These are phyloP conservation scores for Protomyces gravidus DNA, from an alignment of 1,139 yeast genomes.

Conservation along the genomic window DNA sequence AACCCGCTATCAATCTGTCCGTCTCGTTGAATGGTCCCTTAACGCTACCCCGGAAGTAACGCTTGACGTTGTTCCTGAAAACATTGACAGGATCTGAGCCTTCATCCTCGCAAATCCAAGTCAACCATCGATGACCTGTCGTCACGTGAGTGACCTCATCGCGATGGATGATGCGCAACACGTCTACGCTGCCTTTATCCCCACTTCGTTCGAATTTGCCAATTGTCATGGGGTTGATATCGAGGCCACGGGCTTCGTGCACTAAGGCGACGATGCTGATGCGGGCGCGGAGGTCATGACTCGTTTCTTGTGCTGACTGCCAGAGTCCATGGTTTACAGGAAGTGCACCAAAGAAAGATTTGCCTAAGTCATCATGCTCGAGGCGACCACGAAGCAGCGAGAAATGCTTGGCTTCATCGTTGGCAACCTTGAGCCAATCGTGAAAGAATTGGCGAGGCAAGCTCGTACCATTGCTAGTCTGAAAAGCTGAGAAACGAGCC, in stretches of 20 bases:
- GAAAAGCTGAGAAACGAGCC: conserved; percentile 13
- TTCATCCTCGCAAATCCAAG: conserved; percentile 23
- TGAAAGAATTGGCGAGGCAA: conserved; percentile 23
- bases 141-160: conserved; percentile 24
- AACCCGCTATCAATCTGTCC: conserved; percentile 9
- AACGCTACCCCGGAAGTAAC: conserved; percentile 21
- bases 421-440: conserved; percentile 27
- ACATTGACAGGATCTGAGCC: conserved; percentile 9
- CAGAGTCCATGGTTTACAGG: conserved; percentile 25
- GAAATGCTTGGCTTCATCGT: conserved; percentile 26
- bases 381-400: conserved; percentile 23
- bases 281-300: conserved; percentile 17
- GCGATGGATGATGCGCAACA: conserved; percentile 16
- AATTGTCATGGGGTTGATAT: conserved; percentile 24
- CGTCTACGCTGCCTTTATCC: conserved; percentile 8
- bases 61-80: conserved; percentile 11
- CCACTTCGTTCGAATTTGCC: conserved; percentile 24
- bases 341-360: conserved; percentile 13
- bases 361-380: conserved; percentile 11
- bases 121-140: conserved; percentile 20
- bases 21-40: conserved; percentile 17
- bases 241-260: conserved; percentile 23
- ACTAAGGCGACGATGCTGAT: conserved; percentile 24
- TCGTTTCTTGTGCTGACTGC: conserved; percentile 13
- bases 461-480: background rate